Base-by-base conservation (phyloP, 2,329 filamentous ascomycete genomes). In the Penicillium expansum region DNA sequence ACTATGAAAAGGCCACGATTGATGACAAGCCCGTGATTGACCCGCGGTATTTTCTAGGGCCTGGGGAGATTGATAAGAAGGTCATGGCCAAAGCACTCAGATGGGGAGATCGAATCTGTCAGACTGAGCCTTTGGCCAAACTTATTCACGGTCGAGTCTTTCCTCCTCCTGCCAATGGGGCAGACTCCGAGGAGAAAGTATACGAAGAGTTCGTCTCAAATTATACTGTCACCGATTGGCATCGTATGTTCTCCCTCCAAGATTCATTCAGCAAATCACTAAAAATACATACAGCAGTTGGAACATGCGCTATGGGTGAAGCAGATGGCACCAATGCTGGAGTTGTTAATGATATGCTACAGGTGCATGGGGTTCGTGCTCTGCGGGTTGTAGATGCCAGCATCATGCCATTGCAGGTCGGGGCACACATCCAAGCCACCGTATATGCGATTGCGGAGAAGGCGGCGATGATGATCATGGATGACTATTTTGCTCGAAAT, bases 41-140 rank as follows among this genome's bases (percentile, higher is more conserved):
- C 32, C 78, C 79, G 0, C 62, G 65, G 5, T 81, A 80, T 57
- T 80, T 77, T 39, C 64, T 77, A 66, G 77, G 78, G 14, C 70
- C 74, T 0, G 80, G 80, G 0, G 59, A 70, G 10, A 60, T 80
- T 0, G 79, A 83, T 47, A 56, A 77, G 6, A 71, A 78, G 1
- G 68, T 74, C 20, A 78, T 83, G 69, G 72, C 74, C 5, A 65
- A 76, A 14, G 76, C 75, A 11, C 67, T 74, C 1, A 69, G 69
- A 0, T 77, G 83, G 30, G 71, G 71, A 0, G 64, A 75, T 13
- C 77, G 71, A 14, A 76, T 81, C 27, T 69, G 71, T 9, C 52
- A 60, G 13, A 76, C 76, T 0, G 56, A 69, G 11, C 76, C 79
- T 2, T 64, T 80, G 0, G 66, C 69, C 1, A 60, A 64, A 24